These are phyloP conservation scores for Aspergillus fructus DNA, from an alignment of 2,329 filamentous ascomycete species.

Conservation along the genomic window DNA sequence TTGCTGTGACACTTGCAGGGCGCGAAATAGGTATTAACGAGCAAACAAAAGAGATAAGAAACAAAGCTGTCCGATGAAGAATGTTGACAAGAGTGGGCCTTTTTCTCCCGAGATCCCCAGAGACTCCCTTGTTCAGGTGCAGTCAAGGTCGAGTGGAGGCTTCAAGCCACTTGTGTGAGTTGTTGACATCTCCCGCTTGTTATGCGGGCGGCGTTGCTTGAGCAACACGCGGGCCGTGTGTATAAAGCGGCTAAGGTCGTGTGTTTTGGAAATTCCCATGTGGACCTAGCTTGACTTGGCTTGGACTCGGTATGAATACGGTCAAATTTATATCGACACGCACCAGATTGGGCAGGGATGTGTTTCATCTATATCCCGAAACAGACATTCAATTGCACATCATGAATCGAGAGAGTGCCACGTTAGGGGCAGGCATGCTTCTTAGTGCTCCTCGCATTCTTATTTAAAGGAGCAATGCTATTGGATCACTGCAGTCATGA, in stretches of 20 bases:
- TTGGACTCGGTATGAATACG: not conserved
- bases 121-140: constrained; percentile 16
- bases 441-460: not conserved
- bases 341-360: not conserved
- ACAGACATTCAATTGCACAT: not conserved
- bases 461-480: not conserved
- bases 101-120: constrained; percentile 12
- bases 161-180: constrained; percentile 16
- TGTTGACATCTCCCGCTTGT: constrained; percentile 27
- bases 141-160: constrained; percentile 14
- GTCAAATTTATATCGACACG: not conserved
- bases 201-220: constrained; percentile 32
- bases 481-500: not conserved
- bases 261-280: not conserved
- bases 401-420: not conserved
- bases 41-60: constrained; percentile 15
- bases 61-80: constrained; percentile 16
- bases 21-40: constrained; percentile 4
- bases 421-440: not conserved
- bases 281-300: not conserved
- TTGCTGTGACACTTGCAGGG: constrained; percentile 15
- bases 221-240: constrained; percentile 29
- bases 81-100: constrained; percentile 36
- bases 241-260: constrained; percentile 15
- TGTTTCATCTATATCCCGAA: not conserved